Base-by-base conservation (phyloP, 345 rosid genomes). In the Psidium friedrichsthalianum region DNA sequence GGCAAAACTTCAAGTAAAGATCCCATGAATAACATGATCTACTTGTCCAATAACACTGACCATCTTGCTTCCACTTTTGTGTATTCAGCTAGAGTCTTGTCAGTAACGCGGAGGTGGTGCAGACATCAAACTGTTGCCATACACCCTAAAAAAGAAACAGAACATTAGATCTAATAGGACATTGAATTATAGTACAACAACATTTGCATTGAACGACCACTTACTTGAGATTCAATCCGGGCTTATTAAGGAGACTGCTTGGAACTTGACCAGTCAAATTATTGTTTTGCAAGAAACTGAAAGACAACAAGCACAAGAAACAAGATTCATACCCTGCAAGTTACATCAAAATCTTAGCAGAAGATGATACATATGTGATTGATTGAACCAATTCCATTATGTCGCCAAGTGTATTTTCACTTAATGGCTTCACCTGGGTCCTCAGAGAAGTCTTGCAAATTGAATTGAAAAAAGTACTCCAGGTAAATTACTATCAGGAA, bases 231-330 rank as follows among this genome's bases (percentile, higher is more conserved):
- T 89, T 88, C 84, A 94, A 91, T 40, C 95, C 93, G 5, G 92
- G 88, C 86, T 88, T 94, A 74, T 89, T 89, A 76, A 86, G 78
- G 83, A 95, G 95, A 78, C 86, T 92, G 86, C 61, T 86, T 20
- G 98, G 98, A 82, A 93, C 61, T 84, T 87, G 90, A 84, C 99
- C 98, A 3, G 96, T 93, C 87, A 97, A 90, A 87, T 94, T 94
- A 87, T 97, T 97, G 94, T 96, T 95, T 87, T 97, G 96, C 84
- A 97, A 88, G 89, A 90, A 95, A 85, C 99, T 97, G 93, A 69
- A 86, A 86, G 80, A 82, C 82, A 86, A 18, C 47, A 82, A 83
- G 44, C 82, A 86, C 64, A 88, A 88, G 78, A 49, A 10, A 36
- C 8, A 69, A 69, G 78, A 69, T 32, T 36, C 1, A 40, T 36